Evolutionary conservation across 768 basidiomycete genomes (phyloP).

Genomic region (Lanmaoa pseudosensibilis): DNA sequence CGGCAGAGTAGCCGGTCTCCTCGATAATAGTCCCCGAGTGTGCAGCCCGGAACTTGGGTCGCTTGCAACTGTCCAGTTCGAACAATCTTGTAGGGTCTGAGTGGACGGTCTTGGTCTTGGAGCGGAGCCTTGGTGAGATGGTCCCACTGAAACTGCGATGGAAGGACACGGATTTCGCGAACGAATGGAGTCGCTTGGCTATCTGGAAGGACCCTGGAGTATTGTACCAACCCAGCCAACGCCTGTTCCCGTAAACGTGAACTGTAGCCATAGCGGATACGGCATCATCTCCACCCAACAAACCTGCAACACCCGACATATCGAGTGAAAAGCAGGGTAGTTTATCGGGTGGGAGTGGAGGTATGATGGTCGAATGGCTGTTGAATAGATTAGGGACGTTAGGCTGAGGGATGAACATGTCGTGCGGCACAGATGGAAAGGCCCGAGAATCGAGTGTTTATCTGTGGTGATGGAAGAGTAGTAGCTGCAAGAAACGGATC

Average conservation of each 20-base stretch:
- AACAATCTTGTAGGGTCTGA: conserved; percentile 21
- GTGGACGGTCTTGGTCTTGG: conserved; percentile 14
- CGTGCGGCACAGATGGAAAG: background rate
- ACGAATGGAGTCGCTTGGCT: conserved; percentile 19
- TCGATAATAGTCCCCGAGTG: conserved; percentile 54
- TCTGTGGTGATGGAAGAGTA: background rate
- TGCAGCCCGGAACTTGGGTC: conserved; percentile 74
- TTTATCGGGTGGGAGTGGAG: background rate
- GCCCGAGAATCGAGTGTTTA: background rate
- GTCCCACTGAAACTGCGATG: background rate
- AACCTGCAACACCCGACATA: conserved; percentile 24
- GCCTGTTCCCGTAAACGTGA: conserved; percentile 27
- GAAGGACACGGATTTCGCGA: conserved; percentile 19
- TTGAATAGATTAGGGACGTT: background rate
- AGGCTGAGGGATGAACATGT: background rate
- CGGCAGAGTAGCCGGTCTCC: conserved; percentile 52
- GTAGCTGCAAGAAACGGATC: background rate
- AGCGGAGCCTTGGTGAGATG: background rate
- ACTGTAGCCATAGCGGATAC: conserved; percentile 30
- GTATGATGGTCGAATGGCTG: background rate
- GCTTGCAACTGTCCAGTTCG: conserved; percentile 13
- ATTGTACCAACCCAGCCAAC: conserved; percentile 39
- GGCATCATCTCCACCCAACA: conserved; percentile 35
- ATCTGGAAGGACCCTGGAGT: conserved; percentile 34
- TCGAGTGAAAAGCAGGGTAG: conserved; percentile 19